Conservation (phyloP, 495 filamentous ascomycete species). For the Lasiosphaeria hispida region DNA sequence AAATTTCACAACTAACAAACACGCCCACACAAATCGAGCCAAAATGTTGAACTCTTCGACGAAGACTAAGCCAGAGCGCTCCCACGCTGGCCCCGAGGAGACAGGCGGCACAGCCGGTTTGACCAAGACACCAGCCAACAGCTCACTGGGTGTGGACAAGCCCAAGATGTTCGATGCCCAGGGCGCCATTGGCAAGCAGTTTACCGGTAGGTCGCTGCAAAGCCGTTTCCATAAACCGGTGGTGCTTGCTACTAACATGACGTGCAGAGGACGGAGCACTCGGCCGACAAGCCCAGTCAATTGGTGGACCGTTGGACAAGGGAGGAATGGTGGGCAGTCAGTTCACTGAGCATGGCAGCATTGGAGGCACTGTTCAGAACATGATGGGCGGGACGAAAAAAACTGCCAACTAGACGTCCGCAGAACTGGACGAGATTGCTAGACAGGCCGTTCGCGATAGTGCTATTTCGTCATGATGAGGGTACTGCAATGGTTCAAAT, state of each 20-base stretch:
- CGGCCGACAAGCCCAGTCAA: constrained; percentile 47
- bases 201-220: constrained; percentile 22
- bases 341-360: constrained; percentile 47
- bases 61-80: constrained; percentile 10
- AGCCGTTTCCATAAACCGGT: background rate
- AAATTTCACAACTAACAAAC: background rate
- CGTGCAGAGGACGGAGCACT: constrained; percentile 46
- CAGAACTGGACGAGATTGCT: background rate
- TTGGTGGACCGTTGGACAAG: constrained; percentile 54
- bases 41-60: constrained; percentile 5
- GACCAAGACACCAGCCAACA: constrained; percentile 23
- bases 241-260: background rate
- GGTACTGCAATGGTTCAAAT: background rate
- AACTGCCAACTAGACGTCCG: constrained; percentile 9
- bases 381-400: constrained; percentile 27
- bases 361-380: constrained; percentile 46
- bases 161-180: constrained; percentile 34
- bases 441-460: background rate
- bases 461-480: background rate
- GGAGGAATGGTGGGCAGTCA: constrained; percentile 49
- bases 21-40: constrained; percentile 2
- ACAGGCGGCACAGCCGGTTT: constrained; percentile 23
- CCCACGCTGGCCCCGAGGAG: constrained; percentile 19
- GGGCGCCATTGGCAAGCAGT: constrained; percentile 40
- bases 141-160: constrained; percentile 19